These are phyloP conservation scores for Calonectria pseudoreteaudii DNA, from an alignment of 2,329 filamentous ascomycete genomes.

Conservation along the genomic window DNA sequence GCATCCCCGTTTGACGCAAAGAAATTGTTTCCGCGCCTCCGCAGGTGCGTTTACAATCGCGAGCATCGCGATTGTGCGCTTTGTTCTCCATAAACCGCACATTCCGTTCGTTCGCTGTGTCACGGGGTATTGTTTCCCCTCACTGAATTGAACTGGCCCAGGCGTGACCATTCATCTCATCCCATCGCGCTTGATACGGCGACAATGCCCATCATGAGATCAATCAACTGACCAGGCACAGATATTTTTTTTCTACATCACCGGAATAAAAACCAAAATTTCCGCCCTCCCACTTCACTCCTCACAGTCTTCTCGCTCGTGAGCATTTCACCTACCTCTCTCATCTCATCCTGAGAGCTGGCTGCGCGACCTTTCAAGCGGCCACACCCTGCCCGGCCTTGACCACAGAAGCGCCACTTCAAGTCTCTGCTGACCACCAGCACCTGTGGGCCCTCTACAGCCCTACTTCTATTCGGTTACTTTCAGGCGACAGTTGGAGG, in stretches of 20 bases:
- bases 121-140: slow-evolving; percentile 31
- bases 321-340: neutral
- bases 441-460: neutral
- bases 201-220: slow-evolving; percentile 31
- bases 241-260: slow-evolving; percentile 36
- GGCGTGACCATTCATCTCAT: slow-evolving; percentile 24
- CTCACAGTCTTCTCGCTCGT: slow-evolving; percentile 8
- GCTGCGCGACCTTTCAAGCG: slow-evolving; percentile 12
- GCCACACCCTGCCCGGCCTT: neutral
- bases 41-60: slow-evolving; percentile 7
- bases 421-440: slow-evolving; percentile 1
- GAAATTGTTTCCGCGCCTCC: slow-evolving; percentile 10
- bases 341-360: neutral
- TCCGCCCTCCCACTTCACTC: slow-evolving; percentile 24
- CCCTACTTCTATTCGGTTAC: neutral
- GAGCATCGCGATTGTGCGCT: slow-evolving; percentile 14
- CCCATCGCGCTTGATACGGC: slow-evolving; percentile 22
- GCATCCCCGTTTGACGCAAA: slow-evolving; percentile 12
- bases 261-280: slow-evolving; percentile 30
- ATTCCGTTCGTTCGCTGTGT: slow-evolving; percentile 20
- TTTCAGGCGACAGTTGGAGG: slow-evolving; percentile 18
- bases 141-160: slow-evolving; percentile 14
- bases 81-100: slow-evolving; percentile 25
- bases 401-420: neutral
- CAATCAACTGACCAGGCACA: slow-evolving; percentile 35